These are phyloP conservation scores for Cyamopsis tetragonoloba DNA, from an alignment of 306 rosid genomes.

Conservation along the genomic window DNA sequence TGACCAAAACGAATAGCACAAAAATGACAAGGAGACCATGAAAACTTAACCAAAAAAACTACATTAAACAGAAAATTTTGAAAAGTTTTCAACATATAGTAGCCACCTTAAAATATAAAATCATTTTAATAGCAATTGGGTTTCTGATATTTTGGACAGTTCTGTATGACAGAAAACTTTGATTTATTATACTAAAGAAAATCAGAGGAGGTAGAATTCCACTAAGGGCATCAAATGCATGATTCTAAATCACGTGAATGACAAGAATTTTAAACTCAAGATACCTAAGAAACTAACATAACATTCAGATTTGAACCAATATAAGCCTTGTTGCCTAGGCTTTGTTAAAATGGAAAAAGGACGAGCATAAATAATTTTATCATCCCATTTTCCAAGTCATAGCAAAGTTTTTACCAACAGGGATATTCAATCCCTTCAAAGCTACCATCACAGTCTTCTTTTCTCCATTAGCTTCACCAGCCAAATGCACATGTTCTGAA, in stretches of 20 bases:
- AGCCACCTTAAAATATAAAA: too few species aligned
- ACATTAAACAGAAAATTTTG: too few species aligned
- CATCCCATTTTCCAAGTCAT: constrained; percentile 78
- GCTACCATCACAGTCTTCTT: constrained; percentile 57
- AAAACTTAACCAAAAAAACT: too few species aligned
- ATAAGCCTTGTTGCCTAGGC: constrained; percentile 23
- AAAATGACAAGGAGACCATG: too few species aligned
- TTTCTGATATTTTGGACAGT: not conserved
- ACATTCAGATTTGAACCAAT: not conserved
- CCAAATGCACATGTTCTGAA: constrained; percentile 39
- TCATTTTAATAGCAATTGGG: not conserved
- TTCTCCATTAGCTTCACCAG: constrained; percentile 38
- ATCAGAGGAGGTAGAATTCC: not conserved
- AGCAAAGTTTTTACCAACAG: constrained; percentile 77
- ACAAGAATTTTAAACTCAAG: not conserved
- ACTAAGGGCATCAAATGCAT: not conserved
- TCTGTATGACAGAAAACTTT: not conserved
- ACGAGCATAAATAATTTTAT: constrained; percentile 33
- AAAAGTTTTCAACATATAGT: too few species aligned
- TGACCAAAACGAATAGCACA: too few species aligned
- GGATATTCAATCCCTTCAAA: constrained; percentile 58
- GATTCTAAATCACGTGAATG: constrained; percentile 11
- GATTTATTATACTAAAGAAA: not conserved
- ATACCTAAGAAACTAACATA: not conserved
- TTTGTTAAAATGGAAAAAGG: constrained; percentile 43